Evolutionary conservation across 2,329 filamentous ascomycete species (phyloP).

Genomic region (Penicillium glabrum): DNA sequence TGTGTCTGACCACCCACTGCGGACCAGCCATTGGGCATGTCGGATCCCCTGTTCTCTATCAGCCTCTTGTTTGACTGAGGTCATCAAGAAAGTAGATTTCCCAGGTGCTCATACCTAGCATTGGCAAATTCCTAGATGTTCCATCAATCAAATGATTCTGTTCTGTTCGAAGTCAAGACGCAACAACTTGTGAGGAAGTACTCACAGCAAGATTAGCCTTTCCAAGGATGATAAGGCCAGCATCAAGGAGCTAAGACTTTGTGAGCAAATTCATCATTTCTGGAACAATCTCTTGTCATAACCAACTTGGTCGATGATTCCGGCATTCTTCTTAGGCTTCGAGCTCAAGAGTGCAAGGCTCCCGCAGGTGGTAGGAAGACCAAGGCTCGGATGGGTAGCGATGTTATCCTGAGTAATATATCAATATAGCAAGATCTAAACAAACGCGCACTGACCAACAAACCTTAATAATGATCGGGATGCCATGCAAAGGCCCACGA

Average conservation of each 20-base stretch:
- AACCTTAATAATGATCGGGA: constrained; percentile 37
- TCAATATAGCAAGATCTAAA: neutral
- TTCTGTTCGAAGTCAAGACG: neutral
- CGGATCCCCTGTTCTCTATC: constrained; percentile 2
- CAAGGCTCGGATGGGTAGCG: constrained; percentile 23
- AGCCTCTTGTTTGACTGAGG: neutral
- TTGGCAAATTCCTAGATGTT: constrained; percentile 7
- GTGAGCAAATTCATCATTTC: neutral
- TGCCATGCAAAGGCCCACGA: constrained; percentile 32
- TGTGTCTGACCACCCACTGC: constrained; percentile 27
- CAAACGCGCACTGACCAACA: neutral
- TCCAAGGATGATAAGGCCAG: constrained; percentile 33
- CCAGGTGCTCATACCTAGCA: constrained; percentile 1
- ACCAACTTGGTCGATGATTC: constrained; percentile 11
- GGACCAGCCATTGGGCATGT: constrained; percentile 24
- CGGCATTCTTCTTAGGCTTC: constrained; percentile 10
- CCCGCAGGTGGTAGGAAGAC: constrained; percentile 11
- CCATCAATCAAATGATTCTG: neutral
- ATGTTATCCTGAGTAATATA: constrained; percentile 26
- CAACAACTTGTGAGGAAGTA: neutral
- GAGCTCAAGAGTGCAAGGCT: constrained; percentile 12
- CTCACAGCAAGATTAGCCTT: constrained; percentile 33
- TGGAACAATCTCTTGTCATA: neutral
- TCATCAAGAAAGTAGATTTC: neutral
- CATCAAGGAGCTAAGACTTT: constrained; percentile 20